Evolutionary conservation across 1,139 yeast species (phyloP), one percentile per base, ranked within the genome.

Genomic region (Martiniozyma asiatica): DNA sequence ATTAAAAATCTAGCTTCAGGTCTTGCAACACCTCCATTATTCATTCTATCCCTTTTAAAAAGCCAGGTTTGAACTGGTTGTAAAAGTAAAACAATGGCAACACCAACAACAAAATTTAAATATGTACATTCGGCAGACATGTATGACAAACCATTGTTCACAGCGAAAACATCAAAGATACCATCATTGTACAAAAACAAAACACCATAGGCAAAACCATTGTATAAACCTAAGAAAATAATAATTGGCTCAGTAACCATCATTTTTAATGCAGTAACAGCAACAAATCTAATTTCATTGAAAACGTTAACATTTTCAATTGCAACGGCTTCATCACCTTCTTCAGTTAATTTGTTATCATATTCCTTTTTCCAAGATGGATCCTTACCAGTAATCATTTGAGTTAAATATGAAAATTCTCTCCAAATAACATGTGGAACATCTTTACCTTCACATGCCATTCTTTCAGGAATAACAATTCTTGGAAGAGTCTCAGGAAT

Each of bases 1-100:
- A 43, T 12, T 20, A 42, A 29, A 35, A 51, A 51, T 41, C 56
- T 46, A 20, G 50, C 51, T 36, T 65, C 71, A 3, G 71, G 70
- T 40, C 63, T 61, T 18, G 63, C 39, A 11, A 62, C 55, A 4
- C 71, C 70, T 13, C 59, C 60, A 36, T 64, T 62, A 27, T 45
- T 49, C 14, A 40, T 43, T 19, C 58, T 57, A 40, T 59, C 50
- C 16, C 40, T 42, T 16, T 41, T 43, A 40, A 61, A 64, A 24
- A 51, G 32, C 31, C 36, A 46, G 9, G 53, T 50, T 37, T 51
- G 55, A 22, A 50, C 16, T 20, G 56, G 55, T 26, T 47, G 48
- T 8, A 48, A 19, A 15, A 39, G 28, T 19, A 50, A 21, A 20
- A 49, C 49, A 28, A 48, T 38, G 4, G 37, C 27, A 26, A 46